phyloP scores from a whole-genome alignment of 1,284 basidiomycete genomes.

The Cryptococcus sp. region DNA sequence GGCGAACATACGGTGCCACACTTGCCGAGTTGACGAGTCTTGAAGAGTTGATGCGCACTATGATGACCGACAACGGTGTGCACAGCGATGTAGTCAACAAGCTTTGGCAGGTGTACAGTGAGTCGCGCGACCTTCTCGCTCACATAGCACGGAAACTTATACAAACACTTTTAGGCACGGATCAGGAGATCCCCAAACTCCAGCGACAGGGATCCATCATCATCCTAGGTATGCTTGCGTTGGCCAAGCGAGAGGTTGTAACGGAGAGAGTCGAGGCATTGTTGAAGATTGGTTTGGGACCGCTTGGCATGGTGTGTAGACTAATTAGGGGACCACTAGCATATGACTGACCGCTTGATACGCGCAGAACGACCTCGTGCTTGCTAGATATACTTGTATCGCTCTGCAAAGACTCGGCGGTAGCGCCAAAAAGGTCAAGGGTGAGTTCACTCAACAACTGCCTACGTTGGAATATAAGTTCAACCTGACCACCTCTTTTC shows the following conservation, averaged over 20 bases:
- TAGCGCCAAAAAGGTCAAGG: conserved; percentile 96
- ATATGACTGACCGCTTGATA: background rate
- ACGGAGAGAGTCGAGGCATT: conserved; percentile 83
- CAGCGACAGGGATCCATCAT: conserved; percentile 93
- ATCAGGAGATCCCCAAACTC: conserved; percentile 69
- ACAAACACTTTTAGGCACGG: conserved; percentile 60
- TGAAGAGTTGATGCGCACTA: conserved; percentile 92
- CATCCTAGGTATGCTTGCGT: conserved; percentile 90
- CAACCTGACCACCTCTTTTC: conserved; percentile 7
- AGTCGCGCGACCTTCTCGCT: conserved; percentile 43
- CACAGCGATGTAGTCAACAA: conserved; percentile 82
- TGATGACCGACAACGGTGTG: conserved; percentile 78
- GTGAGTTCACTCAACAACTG: conserved; percentile 50
- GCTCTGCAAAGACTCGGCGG: conserved; percentile 90
- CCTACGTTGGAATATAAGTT: background rate
- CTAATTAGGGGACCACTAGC: background rate
- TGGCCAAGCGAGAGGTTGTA: conserved; percentile 81
- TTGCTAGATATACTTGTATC: conserved; percentile 91
- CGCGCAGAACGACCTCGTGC: conserved; percentile 73
- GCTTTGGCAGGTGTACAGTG: conserved; percentile 94
- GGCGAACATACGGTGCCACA: conserved; percentile 84
- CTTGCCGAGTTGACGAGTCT: conserved; percentile 93
- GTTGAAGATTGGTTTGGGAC: conserved; percentile 84
- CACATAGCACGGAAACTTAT: background rate
- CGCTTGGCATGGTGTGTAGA: conserved; percentile 69